Base-by-base conservation (phyloP, 1,139 yeast genomes). In the Geotrichum australiense region DNA sequence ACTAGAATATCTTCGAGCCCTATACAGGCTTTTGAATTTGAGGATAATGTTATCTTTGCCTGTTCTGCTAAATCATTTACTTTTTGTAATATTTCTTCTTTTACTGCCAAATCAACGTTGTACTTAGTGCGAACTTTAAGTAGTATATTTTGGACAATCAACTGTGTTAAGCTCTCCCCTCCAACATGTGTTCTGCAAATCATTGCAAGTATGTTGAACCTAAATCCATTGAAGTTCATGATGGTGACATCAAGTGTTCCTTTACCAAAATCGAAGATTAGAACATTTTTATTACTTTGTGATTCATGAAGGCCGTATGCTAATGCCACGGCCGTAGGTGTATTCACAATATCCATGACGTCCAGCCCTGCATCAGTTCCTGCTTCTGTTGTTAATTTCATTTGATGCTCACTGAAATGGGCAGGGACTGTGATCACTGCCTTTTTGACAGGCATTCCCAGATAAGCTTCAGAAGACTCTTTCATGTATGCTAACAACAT, bases 371-470 rank as follows among this genome's bases (percentile, higher is more conserved):
- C 83, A 73, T 86, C 86, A 74, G 91, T 83, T 80, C 96, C 96
- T 61, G 96, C 95, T 70, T 86, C 96, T 78, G 86, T 86, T 77
- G 96, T 86, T 59, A 96, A 95, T 74, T 85, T 95, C 75, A 95
- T 84, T 76, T 86, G 96, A 62, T 95, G 84, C 69, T 86, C 96
- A 74, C 86, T 85, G 79, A 86, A 86, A 74, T 86, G 86, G 66
- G 96, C 96, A 71, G 96, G 96, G 59, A 86, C 96, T 58, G 96
- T 86, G 64, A 86, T 76, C 61, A 86, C 96, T 59, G 96, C 95
- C 71, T 86, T 84, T 70, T 84, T 93, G 65, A 86, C 95, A 69
- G 77, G 78, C 74, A 80, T 78, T 69, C 94, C 95, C 55, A 86
- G 79, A 78, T 82, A 82, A 57, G 94, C 93, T 77, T 86, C 96